A percentile compares a stretch with the other conserved stretches of the same genome.
These are phyloP conservation scores for Leishmania major DNA, from an alignment of 208 protist genomes.

Conservation along the genomic window DNA sequence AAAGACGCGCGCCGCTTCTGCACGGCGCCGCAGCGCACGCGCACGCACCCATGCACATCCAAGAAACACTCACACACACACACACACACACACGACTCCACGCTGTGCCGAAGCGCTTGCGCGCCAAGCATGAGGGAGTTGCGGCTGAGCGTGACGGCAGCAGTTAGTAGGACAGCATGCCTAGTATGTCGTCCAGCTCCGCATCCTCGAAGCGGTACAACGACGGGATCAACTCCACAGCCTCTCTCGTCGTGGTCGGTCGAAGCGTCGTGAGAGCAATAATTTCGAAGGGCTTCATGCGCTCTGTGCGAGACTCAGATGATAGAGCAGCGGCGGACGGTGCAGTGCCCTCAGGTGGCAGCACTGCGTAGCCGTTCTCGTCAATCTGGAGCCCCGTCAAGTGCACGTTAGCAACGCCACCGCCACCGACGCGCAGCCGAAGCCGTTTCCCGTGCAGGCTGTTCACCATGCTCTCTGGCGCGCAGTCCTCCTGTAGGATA, in stretches of 20 bases:
- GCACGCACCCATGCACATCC: not conserved
- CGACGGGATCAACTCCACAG: slow-evolving; percentile 73
- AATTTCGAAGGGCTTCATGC: slow-evolving; percentile 77
- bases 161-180: slow-evolving; percentile 28
- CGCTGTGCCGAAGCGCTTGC: not conserved
- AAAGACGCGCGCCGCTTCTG: not conserved
- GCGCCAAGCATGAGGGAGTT: not conserved
- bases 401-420: slow-evolving; percentile 42
- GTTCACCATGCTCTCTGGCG: slow-evolving; percentile 26
- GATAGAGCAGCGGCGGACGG: slow-evolving; percentile 8
- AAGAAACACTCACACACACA: not conserved
- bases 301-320: slow-evolving; percentile 22
- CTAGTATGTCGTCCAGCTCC: slow-evolving; percentile 54
- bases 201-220: slow-evolving; percentile 70
- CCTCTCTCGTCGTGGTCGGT: slow-evolving; percentile 66
- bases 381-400: slow-evolving; percentile 35
- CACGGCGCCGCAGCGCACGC: not conserved
- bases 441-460: slow-evolving; percentile 38
- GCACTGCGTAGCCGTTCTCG: slow-evolving; percentile 38
- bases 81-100: not conserved
- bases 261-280: slow-evolving; percentile 74
- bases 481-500: slow-evolving; percentile 70
- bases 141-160: not conserved
- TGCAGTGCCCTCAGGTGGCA: slow-evolving; percentile 9
- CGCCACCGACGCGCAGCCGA: slow-evolving; percentile 34